Evolutionary conservation across 2,329 filamentous ascomycete genomes (phyloP).

Genomic region (Aschersonia sp.): DNA sequence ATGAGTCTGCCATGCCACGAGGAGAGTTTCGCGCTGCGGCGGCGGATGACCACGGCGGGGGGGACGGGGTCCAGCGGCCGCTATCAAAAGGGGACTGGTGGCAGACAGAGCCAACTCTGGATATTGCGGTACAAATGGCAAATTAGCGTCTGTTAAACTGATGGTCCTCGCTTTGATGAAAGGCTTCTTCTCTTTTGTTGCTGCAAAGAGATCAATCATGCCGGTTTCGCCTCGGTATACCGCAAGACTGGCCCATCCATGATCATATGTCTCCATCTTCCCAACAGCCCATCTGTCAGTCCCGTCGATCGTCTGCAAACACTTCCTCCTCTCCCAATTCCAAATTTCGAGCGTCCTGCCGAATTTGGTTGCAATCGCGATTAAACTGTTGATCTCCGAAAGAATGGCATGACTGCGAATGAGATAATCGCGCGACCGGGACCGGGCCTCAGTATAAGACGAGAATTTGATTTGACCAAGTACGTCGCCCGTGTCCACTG

Average conservation of each 20-base stretch:
- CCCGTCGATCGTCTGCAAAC: slow-evolving; percentile 20
- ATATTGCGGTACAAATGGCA: slow-evolving; percentile 22
- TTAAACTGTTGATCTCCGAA: slow-evolving; percentile 21
- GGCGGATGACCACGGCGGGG: slow-evolving; percentile 21
- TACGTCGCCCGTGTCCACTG: slow-evolving; percentile 64
- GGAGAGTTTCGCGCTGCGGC: slow-evolving; percentile 20
- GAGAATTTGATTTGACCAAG: slow-evolving; percentile 29
- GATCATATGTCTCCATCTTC: slow-evolving; percentile 19
- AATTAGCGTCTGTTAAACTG: slow-evolving; percentile 17
- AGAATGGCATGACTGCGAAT: slow-evolving; percentile 27
- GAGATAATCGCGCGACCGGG: slow-evolving; percentile 24
- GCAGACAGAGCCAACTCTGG: slow-evolving; percentile 24
- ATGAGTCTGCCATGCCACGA: slow-evolving; percentile 23
- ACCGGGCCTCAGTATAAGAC: slow-evolving; percentile 22
- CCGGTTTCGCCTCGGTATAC: slow-evolving; percentile 18
- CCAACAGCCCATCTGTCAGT: slow-evolving; percentile 23
- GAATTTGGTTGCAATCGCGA: slow-evolving; percentile 23
- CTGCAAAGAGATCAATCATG: slow-evolving; percentile 18
- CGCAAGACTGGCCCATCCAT: slow-evolving; percentile 17
- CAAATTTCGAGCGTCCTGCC: slow-evolving; percentile 23
- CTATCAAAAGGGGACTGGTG: slow-evolving; percentile 22
- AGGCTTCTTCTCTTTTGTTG: slow-evolving; percentile 19
- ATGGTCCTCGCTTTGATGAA: slow-evolving; percentile 20
- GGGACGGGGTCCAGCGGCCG: slow-evolving; percentile 22
- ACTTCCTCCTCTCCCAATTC: slow-evolving; percentile 24